Conservation (phyloP, 1,284 basidiomycete species). For the Acaromyces ingoldii region DNA sequence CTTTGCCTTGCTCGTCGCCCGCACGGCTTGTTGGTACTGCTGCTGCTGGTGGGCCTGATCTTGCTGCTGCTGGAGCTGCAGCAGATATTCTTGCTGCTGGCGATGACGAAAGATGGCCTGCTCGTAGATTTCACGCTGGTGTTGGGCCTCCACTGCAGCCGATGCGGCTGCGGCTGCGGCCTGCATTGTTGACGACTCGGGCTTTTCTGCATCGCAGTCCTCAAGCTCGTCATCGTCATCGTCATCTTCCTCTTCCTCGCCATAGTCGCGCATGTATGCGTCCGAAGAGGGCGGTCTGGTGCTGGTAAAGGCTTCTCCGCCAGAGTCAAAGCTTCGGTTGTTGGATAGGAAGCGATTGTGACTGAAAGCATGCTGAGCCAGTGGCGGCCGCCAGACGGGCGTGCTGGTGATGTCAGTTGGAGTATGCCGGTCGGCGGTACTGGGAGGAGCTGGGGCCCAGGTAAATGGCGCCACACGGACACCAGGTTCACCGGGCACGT, state of each 20-base stretch:
- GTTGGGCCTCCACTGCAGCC: too few relatives aligned
- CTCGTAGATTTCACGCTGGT: too few relatives aligned
- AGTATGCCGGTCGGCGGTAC: conserved; percentile 5
- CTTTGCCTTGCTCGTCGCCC: too few relatives aligned
- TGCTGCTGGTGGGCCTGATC: neutral
- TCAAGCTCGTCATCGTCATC: conserved; percentile 12
- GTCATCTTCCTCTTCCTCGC: conserved; percentile 12
- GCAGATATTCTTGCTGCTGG: too few relatives aligned
- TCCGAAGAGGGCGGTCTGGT: too few relatives aligned
- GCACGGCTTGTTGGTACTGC: neutral
- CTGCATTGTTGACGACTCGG: too few relatives aligned
- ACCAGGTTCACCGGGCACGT: conserved; percentile 66
- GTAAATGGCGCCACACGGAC: conserved; percentile 51
- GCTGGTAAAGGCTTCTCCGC: neutral
- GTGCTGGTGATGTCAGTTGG: too few relatives aligned
- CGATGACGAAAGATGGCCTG: too few relatives aligned
- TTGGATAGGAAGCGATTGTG: neutral
- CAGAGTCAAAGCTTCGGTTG: neutral
- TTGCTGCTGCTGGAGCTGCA: neutral
- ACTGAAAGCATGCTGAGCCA: neutral
- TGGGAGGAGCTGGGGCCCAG: conserved; percentile 11
- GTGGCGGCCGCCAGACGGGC: neutral
- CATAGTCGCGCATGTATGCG: too few relatives aligned
- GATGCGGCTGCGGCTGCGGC: too few relatives aligned
- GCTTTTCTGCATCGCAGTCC: conserved; percentile 25